Conservation (phyloP, 371 early-diverging fungal species). For the Actinomortierella wolfii region DNA sequence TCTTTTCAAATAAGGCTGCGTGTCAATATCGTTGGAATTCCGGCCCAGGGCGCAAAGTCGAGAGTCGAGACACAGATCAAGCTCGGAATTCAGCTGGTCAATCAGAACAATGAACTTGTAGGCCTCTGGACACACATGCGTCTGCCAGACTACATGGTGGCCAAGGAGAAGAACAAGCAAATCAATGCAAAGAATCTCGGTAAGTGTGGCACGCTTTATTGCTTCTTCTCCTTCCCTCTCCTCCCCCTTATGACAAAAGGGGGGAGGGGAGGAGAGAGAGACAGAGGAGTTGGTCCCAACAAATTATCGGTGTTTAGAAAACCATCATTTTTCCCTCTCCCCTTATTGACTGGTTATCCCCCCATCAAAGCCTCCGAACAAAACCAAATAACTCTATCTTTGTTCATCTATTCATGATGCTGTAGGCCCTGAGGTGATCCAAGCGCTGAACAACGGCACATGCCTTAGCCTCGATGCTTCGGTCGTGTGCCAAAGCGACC, state of each 20-base stretch:
- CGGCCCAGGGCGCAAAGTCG: constrained; percentile 77
- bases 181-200: constrained; percentile 42
- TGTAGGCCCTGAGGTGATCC: constrained; percentile 31
- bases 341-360: not conserved
- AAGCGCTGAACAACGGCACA: constrained; percentile 43
- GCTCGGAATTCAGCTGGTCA: constrained; percentile 83
- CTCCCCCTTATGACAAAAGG: not conserved
- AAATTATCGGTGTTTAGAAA: no score
- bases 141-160: constrained; percentile 84
- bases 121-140: constrained; percentile 84
- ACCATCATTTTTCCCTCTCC: not conserved
- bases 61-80: constrained; percentile 95
- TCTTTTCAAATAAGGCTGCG: constrained; percentile 16
- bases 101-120: constrained; percentile 78
- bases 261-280: no score
- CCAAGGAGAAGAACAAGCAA: constrained; percentile 67
- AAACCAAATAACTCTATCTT: not conserved
- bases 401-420: not conserved
- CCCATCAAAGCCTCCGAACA: constrained; percentile 7
- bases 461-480: constrained; percentile 75
- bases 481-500: constrained; percentile 88
- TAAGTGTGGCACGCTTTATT: constrained; percentile 4
- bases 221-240: not conserved
- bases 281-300: not conserved
- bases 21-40: constrained; percentile 42